These are phyloP conservation scores for Arthroderma sp. DNA, from an alignment of 2,329 filamentous ascomycete species.

Conservation along the genomic window DNA sequence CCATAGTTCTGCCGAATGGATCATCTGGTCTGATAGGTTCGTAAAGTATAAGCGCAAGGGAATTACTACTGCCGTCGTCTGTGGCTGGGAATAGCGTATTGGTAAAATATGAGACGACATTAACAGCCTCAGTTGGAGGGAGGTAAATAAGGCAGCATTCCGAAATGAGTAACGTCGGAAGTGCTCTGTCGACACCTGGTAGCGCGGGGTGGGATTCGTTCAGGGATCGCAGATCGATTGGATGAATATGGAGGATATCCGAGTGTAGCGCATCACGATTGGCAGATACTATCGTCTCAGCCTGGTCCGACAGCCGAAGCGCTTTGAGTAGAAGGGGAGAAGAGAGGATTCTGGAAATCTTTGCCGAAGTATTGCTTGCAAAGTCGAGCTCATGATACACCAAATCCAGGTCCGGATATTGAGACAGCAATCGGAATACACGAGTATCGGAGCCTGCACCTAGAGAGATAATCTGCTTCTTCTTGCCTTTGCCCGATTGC, in stretches of 20 bases:
- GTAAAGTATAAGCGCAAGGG: constrained; percentile 59
- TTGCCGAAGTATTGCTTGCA: constrained; percentile 54
- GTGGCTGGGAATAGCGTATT: constrained; percentile 31
- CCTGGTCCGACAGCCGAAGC: constrained; percentile 17
- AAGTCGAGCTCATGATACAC: constrained; percentile 93
- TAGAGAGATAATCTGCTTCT: constrained; percentile 74
- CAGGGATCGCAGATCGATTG: constrained; percentile 57
- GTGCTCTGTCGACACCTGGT: constrained; percentile 37
- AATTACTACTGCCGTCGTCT: constrained; percentile 12
- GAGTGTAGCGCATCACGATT: constrained; percentile 34
- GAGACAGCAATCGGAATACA: constrained; percentile 58
- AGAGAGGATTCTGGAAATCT: constrained; percentile 38
- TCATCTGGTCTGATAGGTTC: constrained; percentile 78
- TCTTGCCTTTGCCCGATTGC: constrained; percentile 19
- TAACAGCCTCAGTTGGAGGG: constrained; percentile 47
- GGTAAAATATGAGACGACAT: constrained; percentile 54
- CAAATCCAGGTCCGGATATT: constrained; percentile 33
- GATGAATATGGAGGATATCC: constrained; percentile 42
- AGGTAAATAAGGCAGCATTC: constrained; percentile 96
- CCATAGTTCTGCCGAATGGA: constrained; percentile 83
- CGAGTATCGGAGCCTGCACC: constrained; percentile 91
- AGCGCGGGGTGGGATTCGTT: constrained; percentile 22
- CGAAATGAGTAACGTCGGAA: constrained; percentile 77
- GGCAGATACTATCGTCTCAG: constrained; percentile 24
- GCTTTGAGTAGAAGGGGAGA: constrained; percentile 20